Evolutionary conservation across 75 land plant genomes (phyloP), one percentile per base, ranked within the genome.

Genomic region (Sequoia sempervirens): DNA sequence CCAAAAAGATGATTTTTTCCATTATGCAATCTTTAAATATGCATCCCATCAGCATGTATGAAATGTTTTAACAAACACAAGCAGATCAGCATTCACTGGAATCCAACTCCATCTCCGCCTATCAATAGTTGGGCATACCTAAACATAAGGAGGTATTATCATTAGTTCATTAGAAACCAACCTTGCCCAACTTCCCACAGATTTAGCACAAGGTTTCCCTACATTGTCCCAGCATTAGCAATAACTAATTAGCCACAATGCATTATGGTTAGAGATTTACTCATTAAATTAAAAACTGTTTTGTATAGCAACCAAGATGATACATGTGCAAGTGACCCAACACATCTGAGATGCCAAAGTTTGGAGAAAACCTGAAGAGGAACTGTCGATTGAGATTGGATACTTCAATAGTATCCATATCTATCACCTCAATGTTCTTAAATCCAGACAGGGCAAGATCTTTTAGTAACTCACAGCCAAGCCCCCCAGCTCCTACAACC

Each of bases 321-420:
- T n/a, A 75, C 26, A 40, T 37, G 41, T 3, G 5, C 75, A 75
- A 34, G 36, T 40, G 34, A 75, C 20, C 28, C 18, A 75, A 78
- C 14, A 45, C 11, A 78, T 37, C 32, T 45, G 11, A 37, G 12
- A 78, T 45, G 80, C 80, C 52, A 78, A 78, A 45, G 47, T 26
- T 78, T 23, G 10, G 14, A 78, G 45, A 23, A 41, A 13, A 96
- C 99, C 99, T 98, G 94, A 98, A 98, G 20, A 98, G 93, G 82
- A 98, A 98, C 80, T 98, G 98, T 13, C 99, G 98, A 85, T 98
- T 98, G 69, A 98, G 94, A 83, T 98, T 98, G 81, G 98, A 89
- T 43, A 98, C 94, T 84, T 98, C 98, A 84, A 98, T 98, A 8
- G 97, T 92, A 80, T 98, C 99, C 99, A 98, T 98, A 69, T 98